phyloP scores from a whole-genome alignment of 371 early-diverging fungal species.

The Dinochytrium kinnereticum region DNA sequence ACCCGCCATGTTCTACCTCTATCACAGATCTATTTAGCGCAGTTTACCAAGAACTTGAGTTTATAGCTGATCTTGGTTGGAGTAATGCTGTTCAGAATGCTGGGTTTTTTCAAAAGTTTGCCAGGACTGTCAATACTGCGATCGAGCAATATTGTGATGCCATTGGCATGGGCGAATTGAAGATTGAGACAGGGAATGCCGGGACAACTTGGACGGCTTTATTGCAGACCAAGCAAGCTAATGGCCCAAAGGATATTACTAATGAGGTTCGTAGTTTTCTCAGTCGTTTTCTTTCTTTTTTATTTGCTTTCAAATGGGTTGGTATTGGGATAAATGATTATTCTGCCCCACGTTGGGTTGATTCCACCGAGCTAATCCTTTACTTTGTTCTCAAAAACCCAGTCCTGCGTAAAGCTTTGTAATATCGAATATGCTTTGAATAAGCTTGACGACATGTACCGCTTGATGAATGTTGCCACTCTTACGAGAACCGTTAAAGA shows the following conservation, averaged over 20 bases:
- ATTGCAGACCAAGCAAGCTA: constrained; percentile 30
- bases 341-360: no score
- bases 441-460: constrained; percentile 49
- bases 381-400: no score
- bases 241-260: constrained; percentile 49
- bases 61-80: constrained; percentile 50
- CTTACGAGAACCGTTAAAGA: constrained; percentile 36
- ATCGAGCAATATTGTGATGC: constrained; percentile 54
- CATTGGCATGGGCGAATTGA: constrained; percentile 46
- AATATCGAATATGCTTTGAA: constrained; percentile 47
- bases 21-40: constrained; percentile 50
- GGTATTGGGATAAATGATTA: no score
- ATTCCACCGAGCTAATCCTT: not conserved
- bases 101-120: constrained; percentile 51
- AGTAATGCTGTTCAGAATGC: constrained; percentile 47
- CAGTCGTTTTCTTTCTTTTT: not conserved
- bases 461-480: constrained; percentile 44
- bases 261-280: constrained; percentile 36
- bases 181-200: constrained; percentile 12
- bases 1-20: constrained; percentile 40
- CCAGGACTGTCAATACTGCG: constrained; percentile 48
- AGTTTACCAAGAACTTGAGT: constrained; percentile 49
- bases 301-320: constrained; percentile 6
- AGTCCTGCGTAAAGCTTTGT: constrained; percentile 54
- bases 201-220: constrained; percentile 24